phyloP scores from a whole-genome alignment of 495 filamentous ascomycete genomes.

The Parathielavia hyrcaniae region DNA sequence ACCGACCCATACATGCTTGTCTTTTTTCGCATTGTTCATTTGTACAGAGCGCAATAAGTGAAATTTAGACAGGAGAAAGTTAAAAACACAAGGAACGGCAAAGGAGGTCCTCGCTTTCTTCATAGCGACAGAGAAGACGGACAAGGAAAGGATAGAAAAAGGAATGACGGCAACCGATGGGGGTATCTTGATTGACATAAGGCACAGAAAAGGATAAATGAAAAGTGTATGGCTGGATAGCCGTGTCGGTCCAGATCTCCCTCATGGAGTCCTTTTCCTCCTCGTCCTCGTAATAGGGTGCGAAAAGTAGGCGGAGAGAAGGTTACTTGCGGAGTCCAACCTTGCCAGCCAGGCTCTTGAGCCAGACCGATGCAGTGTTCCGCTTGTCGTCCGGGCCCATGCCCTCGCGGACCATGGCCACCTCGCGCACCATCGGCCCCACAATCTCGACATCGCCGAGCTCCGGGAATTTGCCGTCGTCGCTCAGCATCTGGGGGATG shows the following conservation, averaged over 20 bases:
- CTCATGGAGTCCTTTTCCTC: neutral
- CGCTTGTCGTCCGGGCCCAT: constrained; percentile 35
- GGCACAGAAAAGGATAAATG: neutral
- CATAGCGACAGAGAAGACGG: neutral
- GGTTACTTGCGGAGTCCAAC: constrained; percentile 38
- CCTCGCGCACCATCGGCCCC: constrained; percentile 75
- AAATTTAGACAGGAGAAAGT: neutral
- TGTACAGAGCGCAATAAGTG: neutral
- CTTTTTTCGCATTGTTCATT: neutral
- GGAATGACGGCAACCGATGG: constrained; percentile 22
- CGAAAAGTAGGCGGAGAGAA: neutral
- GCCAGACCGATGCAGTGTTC: constrained; percentile 37
- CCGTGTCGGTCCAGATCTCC: neutral
- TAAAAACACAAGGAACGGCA: neutral
- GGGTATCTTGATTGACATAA: constrained; percentile 23
- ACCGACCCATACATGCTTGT: neutral
- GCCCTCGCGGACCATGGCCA: constrained; percentile 39
- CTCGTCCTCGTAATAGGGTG: neutral
- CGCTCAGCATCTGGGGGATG: constrained; percentile 47
- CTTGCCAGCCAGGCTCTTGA: constrained; percentile 41
- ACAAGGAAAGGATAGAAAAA: constrained; percentile 2
- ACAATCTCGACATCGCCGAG: constrained; percentile 88
- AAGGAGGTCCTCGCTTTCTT: neutral
- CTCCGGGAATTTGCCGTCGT: constrained; percentile 77
- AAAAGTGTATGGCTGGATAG: neutral